Percentiles rank a stretch among this genome's conserved stretches.
These are phyloP conservation scores for Flaveria sonorensis DNA, from an alignment of 129 eudicot species.

Conservation along the genomic window DNA sequence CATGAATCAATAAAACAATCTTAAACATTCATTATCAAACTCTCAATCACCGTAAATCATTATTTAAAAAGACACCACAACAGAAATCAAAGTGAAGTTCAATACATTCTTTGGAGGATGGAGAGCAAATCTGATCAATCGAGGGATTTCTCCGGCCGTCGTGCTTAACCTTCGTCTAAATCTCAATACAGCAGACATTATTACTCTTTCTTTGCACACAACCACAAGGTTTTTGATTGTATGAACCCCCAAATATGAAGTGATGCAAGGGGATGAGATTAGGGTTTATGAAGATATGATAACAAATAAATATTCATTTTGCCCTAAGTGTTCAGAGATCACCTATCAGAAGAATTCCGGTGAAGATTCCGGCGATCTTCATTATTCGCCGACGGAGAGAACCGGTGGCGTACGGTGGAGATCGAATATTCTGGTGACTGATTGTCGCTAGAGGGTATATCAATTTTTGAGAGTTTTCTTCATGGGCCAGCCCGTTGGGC, in stretches of 20 bases:
- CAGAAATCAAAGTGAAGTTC: neutral
- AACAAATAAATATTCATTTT: too few relatives aligned
- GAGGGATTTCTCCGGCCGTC: conserved; percentile 26
- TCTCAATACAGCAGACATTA: conserved; percentile 26
- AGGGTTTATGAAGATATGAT: too few relatives aligned
- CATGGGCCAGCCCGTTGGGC: too few relatives aligned
- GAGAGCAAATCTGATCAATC: conserved; percentile 37
- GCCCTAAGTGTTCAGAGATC: too few relatives aligned
- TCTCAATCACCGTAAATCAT: neutral
- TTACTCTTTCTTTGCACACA: neutral
- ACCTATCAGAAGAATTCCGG: too few relatives aligned
- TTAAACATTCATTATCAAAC: neutral
- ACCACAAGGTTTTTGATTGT: neutral
- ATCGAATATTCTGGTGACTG: too few relatives aligned
- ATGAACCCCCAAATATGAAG: too few relatives aligned
- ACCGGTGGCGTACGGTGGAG: too few relatives aligned
- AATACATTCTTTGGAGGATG: conserved; percentile 38
- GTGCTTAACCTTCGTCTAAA: conserved; percentile 13
- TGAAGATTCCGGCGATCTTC: too few relatives aligned
- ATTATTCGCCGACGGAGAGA: too few relatives aligned
- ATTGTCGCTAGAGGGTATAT: too few relatives aligned
- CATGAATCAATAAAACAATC: neutral
- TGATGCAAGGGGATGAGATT: neutral
- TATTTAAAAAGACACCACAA: neutral
- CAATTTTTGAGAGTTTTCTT: too few relatives aligned